These are phyloP conservation scores for Neurospora sp. DNA, from an alignment of 495 filamentous ascomycete genomes.

Conservation along the genomic window DNA sequence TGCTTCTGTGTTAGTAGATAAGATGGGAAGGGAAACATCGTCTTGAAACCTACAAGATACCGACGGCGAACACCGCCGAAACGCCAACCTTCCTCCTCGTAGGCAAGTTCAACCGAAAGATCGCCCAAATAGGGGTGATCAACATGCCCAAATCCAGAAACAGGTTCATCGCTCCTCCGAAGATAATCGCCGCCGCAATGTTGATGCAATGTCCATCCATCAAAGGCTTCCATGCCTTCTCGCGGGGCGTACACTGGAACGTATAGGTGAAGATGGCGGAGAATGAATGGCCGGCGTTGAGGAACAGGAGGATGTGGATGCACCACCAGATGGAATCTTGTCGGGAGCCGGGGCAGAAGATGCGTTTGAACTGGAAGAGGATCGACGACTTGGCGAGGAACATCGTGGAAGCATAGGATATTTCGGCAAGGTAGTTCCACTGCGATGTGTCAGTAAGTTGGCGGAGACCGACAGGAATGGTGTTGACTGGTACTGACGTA, in stretches of 20 bases:
- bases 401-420: constrained; percentile 16
- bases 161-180: constrained; percentile 17
- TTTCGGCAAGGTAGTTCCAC: constrained; percentile 17
- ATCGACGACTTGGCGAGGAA: constrained; percentile 18
- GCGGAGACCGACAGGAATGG: background rate
- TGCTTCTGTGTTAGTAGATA: background rate
- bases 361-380: constrained; percentile 14
- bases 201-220: constrained; percentile 22
- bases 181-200: constrained; percentile 10
- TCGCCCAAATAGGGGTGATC: constrained; percentile 17
- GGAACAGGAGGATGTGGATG: constrained; percentile 17
- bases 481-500: constrained; percentile 1
- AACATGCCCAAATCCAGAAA: constrained; percentile 22
- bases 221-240: constrained; percentile 16
- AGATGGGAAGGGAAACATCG: background rate
- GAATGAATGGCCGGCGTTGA: constrained; percentile 16
- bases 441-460: background rate
- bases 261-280: constrained; percentile 18
- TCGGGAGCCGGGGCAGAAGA: constrained; percentile 14
- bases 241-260: constrained; percentile 18
- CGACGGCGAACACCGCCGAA: constrained; percentile 23
- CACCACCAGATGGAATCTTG: constrained; percentile 19
- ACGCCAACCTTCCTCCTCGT: constrained; percentile 23
- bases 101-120: constrained; percentile 19
- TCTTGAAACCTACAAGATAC: constrained; percentile 14